Evolutionary conservation across 148 eudicot genomes (phyloP), one percentile per base, ranked within the genome.

Genomic region (Pouteria glomerata): DNA sequence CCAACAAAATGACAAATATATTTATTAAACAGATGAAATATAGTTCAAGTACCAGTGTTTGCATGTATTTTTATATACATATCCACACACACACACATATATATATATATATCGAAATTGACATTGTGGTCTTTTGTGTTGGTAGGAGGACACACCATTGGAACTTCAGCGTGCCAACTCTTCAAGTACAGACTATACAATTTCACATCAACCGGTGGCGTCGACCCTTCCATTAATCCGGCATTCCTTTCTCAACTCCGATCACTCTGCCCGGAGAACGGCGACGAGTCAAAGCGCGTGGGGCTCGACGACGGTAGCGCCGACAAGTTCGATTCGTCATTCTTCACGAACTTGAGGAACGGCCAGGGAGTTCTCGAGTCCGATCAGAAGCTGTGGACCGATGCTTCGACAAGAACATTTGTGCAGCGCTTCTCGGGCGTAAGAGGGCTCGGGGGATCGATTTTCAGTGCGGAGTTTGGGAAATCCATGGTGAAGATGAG

Each of bases 401-500:
- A 79, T 30, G 33, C 65, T 42, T 50, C 76, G 0, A 79, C 82
- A 12, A 76, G 55, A 31, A 14, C 35, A 1, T 59, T 66, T 6
- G 79, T 61, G n/a, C 76, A 75, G 31, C 48, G 72, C 24, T 72
- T 57, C 44, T 26, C 63, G 12, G 82, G 75, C 6, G 42, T 77
- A 0, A 72, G 76, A 45, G 81, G 78, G 4, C 52, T 74, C n/a
- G 47, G 5, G 4, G 68, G 68, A 1, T 70, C 59, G 57, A 60
- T 7, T 16, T 79, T 79, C 21, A 44, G 72, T 15, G 42, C 41
- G 0, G 79, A 79, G 48, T 79, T 79, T 27, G 82, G 76, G n/a
- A 75, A 48, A n/a, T 42, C 82, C 16, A 79, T 79, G 82, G 74
- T 79, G 72, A 79, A 71, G 66, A 79, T 79, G 82, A 57, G 79